Evolutionary conservation across 495 filamentous ascomycete genomes (phyloP), one percentile per base, ranked within the genome.

Genomic region (Melanomma pulvis-pyrius): DNA sequence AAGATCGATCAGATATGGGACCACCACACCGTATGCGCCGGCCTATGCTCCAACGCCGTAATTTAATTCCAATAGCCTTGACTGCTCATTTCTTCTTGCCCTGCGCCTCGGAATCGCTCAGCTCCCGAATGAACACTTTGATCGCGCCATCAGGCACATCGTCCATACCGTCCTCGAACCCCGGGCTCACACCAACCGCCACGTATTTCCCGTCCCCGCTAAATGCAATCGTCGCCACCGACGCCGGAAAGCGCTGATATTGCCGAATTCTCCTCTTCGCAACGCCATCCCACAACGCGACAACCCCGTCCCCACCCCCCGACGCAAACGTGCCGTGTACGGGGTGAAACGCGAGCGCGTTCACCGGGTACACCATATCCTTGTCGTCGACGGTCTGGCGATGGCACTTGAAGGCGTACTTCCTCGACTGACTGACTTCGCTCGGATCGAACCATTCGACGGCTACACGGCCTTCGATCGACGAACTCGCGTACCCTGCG

Each of bases 381-480:
- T 87, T 80, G 29, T 88, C 89, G 49, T 90, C 83, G 1, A 78
- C 55, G 17, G 71, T 55, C 76, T 94, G 89, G 12, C 94, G 87
- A 78, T 98, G 94, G 78, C 94, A 98, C 75, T 98, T 98, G 82
- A 98, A 98, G 11, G 94, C 94, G 80, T 97, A 98, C 72, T 97
- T 98, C 60, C 93, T 83, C 19, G 89, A 88, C 76, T 97, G 92
- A 3, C 90, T 92, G 72, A 90, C 87, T 30, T 86, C 80, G 8
- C 86, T 89, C 13, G 93, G 88, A 73, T 97, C 94, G 79, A 98
- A 97, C 90, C 93, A 98, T 74, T 98, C 94, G 0, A 98, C 94
- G 0, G 92, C 93, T 0, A 97, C 90, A 68, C 94, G 86, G 15
- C 94, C 94, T 73, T 98, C 94, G 74, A 98, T 97, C 65, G 85